A percentile compares a stretch with the other conserved stretches of the same genome.
These are phyloP conservation scores for Colletotrichum sp. DNA, from an alignment of 2,329 filamentous ascomycete genomes.

Conservation along the genomic window DNA sequence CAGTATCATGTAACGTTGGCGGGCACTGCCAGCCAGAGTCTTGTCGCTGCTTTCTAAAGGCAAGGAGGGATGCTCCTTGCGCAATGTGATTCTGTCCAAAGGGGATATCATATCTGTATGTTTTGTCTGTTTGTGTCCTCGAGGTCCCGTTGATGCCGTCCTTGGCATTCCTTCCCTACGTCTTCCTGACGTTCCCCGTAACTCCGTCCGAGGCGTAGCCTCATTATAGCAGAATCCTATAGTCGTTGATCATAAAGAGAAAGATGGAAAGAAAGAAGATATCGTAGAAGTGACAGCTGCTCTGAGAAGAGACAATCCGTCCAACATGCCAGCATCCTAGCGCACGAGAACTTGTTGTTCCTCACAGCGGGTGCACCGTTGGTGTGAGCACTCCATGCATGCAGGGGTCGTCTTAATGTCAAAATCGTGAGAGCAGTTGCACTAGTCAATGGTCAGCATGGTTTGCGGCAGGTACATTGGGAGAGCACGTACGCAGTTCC, in stretches of 20 bases:
- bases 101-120: neutral
- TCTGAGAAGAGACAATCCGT: neutral
- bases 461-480: neutral
- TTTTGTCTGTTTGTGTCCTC: neutral
- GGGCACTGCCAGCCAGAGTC: neutral
- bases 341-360: neutral
- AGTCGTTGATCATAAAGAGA: neutral
- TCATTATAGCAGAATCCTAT: neutral
- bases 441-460: conserved; percentile 1
- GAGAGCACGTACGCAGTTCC: conserved; percentile 33
- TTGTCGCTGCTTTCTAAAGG: neutral
- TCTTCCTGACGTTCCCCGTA: neutral
- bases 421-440: neutral
- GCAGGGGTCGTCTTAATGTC: neutral
- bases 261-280: neutral
- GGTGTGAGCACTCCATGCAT: conserved; percentile 3
- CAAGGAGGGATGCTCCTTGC: neutral
- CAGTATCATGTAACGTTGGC: neutral
- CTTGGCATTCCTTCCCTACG: neutral
- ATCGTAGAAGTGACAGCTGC: neutral
- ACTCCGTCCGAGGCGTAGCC: neutral
- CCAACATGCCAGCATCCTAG: neutral
- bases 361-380: neutral
- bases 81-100: neutral
- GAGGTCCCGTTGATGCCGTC: neutral